Percentiles rank a stretch among this genome's conserved stretches.
Evolutionary conservation across 805 yeast species (phyloP).

Genomic region (Lachancea fermentati): DNA sequence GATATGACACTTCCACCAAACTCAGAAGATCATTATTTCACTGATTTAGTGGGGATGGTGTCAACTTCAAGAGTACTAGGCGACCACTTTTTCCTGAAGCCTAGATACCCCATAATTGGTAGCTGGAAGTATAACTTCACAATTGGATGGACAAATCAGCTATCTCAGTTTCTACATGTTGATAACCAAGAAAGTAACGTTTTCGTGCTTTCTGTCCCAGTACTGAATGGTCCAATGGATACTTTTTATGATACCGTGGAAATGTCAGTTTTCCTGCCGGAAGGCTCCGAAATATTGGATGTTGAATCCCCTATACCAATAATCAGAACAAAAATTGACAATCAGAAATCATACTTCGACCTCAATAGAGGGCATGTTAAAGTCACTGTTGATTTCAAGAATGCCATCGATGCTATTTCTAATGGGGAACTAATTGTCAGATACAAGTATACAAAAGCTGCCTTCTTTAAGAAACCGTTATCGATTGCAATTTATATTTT

Average conservation of each 20-base stretch:
- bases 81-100: slow-evolving; percentile 52
- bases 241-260: slow-evolving; percentile 59
- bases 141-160: slow-evolving; percentile 77
- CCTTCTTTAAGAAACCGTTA: slow-evolving; percentile 59
- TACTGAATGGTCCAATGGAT: slow-evolving; percentile 66
- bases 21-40: slow-evolving; percentile 65
- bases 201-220: slow-evolving; percentile 61
- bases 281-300: slow-evolving; percentile 61
- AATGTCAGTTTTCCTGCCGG: slow-evolving; percentile 73
- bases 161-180: slow-evolving; percentile 47
- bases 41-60: slow-evolving; percentile 91
- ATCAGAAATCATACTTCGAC: slow-evolving; percentile 63
- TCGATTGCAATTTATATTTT: slow-evolving; percentile 58
- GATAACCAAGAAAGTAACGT: slow-evolving; percentile 37
- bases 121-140: slow-evolving; percentile 96
- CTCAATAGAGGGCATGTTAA: slow-evolving; percentile 72
- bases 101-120: slow-evolving; percentile 93
- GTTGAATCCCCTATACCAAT: slow-evolving; percentile 50
- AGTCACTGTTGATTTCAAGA: slow-evolving; percentile 50
- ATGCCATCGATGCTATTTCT: slow-evolving; percentile 65
- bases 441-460: slow-evolving; percentile 53
- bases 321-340: slow-evolving; percentile 18
- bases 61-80: slow-evolving; percentile 54
- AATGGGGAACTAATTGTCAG: slow-evolving; percentile 50
- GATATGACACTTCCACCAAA: slow-evolving; percentile 49